Percentiles rank a stretch among this genome's conserved stretches.
Evolutionary conservation across 2,329 filamentous ascomycete species (phyloP).

Genomic region (Ascochyta fabae): DNA sequence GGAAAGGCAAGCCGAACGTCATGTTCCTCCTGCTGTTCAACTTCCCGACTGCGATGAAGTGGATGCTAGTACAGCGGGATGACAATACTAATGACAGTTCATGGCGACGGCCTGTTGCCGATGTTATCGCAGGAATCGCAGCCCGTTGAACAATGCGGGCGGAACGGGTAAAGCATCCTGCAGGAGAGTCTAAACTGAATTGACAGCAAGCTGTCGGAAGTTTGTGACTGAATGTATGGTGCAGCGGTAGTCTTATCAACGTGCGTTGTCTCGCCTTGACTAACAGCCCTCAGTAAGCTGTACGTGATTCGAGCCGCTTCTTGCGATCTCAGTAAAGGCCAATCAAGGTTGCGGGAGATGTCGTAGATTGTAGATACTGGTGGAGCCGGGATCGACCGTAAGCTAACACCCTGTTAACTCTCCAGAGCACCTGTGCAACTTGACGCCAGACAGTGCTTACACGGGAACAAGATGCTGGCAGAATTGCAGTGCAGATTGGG

Average conservation of each 20-base stretch:
- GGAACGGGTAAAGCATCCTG: slow-evolving; percentile 26
- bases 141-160: slow-evolving; percentile 23
- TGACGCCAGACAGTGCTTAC: neutral
- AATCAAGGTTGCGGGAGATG: slow-evolving; percentile 9
- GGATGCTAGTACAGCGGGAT: slow-evolving; percentile 31
- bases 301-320: slow-evolving; percentile 16
- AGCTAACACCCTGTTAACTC: slow-evolving; percentile 1
- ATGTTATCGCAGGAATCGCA: slow-evolving; percentile 23
- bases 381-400: slow-evolving; percentile 10
- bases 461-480: neutral
- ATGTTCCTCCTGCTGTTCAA: slow-evolving; percentile 21
- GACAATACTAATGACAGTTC: slow-evolving; percentile 30
- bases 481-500: neutral
- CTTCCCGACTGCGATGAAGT: slow-evolving; percentile 11
- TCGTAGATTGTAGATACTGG: slow-evolving; percentile 9
- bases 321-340: neutral
- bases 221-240: slow-evolving; percentile 24
- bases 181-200: slow-evolving; percentile 27
- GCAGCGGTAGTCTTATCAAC: slow-evolving; percentile 43
- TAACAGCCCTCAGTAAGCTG: slow-evolving; percentile 45
- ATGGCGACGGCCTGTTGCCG: slow-evolving; percentile 24
- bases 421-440: neutral
- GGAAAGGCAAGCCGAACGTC: slow-evolving; percentile 12
- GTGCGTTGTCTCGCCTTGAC: slow-evolving; percentile 38
- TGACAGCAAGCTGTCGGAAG: slow-evolving; percentile 23